Evolutionary conservation across 176 grass and related monocot genomes (phyloP), one percentile per base, ranked within the genome.

Genomic region (Raddia distichophylla): DNA sequence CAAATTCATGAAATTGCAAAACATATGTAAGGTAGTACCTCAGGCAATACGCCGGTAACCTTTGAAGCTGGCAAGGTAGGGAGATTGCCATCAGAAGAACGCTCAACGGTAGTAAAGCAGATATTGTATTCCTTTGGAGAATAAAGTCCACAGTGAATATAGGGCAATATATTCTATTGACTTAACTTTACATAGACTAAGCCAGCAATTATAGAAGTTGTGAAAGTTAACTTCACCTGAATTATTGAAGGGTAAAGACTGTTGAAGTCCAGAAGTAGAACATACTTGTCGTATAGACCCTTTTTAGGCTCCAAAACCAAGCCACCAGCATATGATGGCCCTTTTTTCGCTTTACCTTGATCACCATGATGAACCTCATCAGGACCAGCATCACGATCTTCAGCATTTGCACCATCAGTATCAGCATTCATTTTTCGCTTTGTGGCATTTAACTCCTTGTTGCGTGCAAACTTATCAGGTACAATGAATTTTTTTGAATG

Each of bases 241-340:
- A 99, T 99, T 74, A 99, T 99, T 50, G 96, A 99, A 86, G 96
- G 96, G 78, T 99, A 99, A 65, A 99, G 93, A 49, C 96, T 99
- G 81, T 99, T 99, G 64, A 99, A 95, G 80, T 99, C 96, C 20
- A 99, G 87, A 74, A 99, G 93, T 51, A 99, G 69, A 81, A 99
- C 89, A 59, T 93, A 95, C 84, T 95, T 99, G 80, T 95, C 96
- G 85, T 99, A 99, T 82, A 99, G 82, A 80, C 96, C 96, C 47
- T 89, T 95, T 93, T 99, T 99, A 66, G 96, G 96, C 77, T 99
- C 93, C 87, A 99, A 93, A 82, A 99, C 93, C 74, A 99, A 91
- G 10, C 96, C 96, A 76, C 96, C 96, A 77, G 96, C 86, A 85
- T 99, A 99, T 58, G 93, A 87, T 86, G 96, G 85, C 44, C 91